Percentiles rank a stretch among this genome's conserved stretches.
Evolutionary conservation across 306 rosid species (phyloP).

Genomic region (Hippophae tibetana): DNA sequence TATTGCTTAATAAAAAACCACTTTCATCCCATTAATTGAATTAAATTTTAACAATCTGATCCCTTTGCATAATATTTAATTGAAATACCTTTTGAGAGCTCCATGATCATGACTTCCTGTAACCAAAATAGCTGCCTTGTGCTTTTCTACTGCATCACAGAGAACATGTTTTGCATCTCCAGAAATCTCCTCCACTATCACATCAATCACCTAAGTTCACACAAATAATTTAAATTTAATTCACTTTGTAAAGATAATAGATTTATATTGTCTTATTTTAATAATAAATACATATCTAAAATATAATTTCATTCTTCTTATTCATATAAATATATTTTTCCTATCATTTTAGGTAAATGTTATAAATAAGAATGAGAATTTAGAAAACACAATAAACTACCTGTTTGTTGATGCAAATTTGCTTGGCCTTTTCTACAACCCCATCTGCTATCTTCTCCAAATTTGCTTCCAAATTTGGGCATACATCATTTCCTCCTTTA

Average conservation of each 20-base stretch:
- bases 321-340: no score
- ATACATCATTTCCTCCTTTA: slow-evolving; percentile 9
- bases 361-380: no score
- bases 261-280: no score
- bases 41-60: no score
- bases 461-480: slow-evolving; percentile 32
- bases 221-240: not conserved
- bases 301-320: no score
- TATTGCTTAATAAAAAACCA: no score
- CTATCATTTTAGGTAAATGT: no score
- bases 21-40: no score
- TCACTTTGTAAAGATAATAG: no score
- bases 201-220: slow-evolving; percentile 28
- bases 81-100: slow-evolving; percentile 22
- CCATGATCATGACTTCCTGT: slow-evolving; percentile 83
- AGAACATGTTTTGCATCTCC: slow-evolving; percentile 76
- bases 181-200: slow-evolving; percentile 40
- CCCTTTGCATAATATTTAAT: not conserved
- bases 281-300: no score
- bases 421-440: slow-evolving; percentile 25
- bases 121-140: slow-evolving; percentile 61
- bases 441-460: slow-evolving; percentile 29
- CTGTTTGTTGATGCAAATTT: slow-evolving; percentile 34
- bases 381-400: slow-evolving; percentile 16
- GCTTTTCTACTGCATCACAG: slow-evolving; percentile 58